A percentile compares a stretch with the other conserved stretches of the same genome.
phyloP scores from a whole-genome alignment of 805 yeast species.

The Saturnispora sanitii region DNA sequence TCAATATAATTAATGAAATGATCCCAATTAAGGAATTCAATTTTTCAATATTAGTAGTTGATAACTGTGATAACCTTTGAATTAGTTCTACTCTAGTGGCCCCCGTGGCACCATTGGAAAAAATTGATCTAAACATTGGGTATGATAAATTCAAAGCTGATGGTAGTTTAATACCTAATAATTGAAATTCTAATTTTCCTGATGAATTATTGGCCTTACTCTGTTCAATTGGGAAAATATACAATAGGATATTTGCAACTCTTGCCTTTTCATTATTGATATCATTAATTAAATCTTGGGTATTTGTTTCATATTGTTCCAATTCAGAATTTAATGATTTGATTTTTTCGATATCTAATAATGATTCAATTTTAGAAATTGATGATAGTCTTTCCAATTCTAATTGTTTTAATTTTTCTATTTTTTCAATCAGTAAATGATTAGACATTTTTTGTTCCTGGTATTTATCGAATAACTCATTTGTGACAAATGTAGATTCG shows the following conservation, averaged over 20 bases:
- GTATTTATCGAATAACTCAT: conserved; percentile 3
- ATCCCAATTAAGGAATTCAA: conserved; percentile 42
- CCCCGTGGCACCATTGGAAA: conserved; percentile 5
- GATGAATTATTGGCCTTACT: conserved; percentile 4
- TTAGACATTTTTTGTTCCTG: conserved; percentile 1
- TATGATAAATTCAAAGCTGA: conserved; percentile 7
- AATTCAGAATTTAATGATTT: background rate
- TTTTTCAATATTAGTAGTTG: conserved; percentile 28
- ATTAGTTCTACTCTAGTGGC: conserved; percentile 8
- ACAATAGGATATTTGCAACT: conserved; percentile 17
- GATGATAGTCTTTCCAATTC: background rate
- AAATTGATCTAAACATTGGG: conserved; percentile 9
- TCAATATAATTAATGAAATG: conserved; percentile 32
- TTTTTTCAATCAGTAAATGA: background rate
- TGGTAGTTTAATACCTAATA: conserved; percentile 27
- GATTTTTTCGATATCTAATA: background rate
- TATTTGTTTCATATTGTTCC: background rate
- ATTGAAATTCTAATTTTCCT: conserved; percentile 15
- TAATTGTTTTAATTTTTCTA: background rate
- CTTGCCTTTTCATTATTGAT: conserved; percentile 20
- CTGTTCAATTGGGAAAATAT: conserved; percentile 27
- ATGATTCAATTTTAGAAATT: background rate
- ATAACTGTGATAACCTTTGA: conserved; percentile 16
- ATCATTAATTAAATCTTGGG: conserved; percentile 1
- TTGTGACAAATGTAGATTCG: background rate